These are phyloP conservation scores for Candida saitoana DNA, from an alignment of 805 yeast genomes.

Conservation along the genomic window DNA sequence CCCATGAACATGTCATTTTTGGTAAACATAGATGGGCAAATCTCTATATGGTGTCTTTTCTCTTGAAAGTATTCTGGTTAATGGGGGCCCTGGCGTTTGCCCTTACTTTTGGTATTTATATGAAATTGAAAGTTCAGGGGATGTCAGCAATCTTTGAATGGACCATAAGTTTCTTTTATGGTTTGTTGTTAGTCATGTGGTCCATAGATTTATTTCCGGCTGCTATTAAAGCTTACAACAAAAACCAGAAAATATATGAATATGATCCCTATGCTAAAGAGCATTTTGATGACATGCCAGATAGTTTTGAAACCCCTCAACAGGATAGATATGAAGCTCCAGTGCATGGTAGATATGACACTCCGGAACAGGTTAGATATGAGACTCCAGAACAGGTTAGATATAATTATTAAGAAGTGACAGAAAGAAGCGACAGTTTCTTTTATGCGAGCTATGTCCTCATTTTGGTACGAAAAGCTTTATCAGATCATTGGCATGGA, in stretches of 20 bases:
- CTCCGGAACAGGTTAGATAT: not conserved
- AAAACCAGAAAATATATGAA: too few relatives aligned
- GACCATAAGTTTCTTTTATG: slow-evolving; percentile 83
- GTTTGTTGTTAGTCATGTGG: slow-evolving; percentile 59
- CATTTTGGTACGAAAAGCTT: too few relatives aligned
- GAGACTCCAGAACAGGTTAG: not conserved
- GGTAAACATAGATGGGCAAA: slow-evolving; percentile 36
- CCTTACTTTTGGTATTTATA: slow-evolving; percentile 52
- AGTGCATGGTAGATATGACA: not conserved
- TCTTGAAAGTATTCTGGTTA: slow-evolving; percentile 63
- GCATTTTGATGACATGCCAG: not conserved
- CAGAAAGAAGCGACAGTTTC: too few relatives aligned
- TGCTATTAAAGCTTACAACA: slow-evolving; percentile 33
- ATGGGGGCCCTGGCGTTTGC: slow-evolving; percentile 65
- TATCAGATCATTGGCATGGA: too few relatives aligned
- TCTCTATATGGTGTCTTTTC: slow-evolving; percentile 44
- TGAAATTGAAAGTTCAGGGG: slow-evolving; percentile 31
- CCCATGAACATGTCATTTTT: slow-evolving; percentile 36
- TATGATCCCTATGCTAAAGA: not conserved
- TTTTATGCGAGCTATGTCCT: too few relatives aligned
- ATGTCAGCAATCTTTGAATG: slow-evolving; percentile 74
- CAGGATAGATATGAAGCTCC: not conserved
- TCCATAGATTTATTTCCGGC: slow-evolving; percentile 69
- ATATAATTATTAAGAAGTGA: not conserved
- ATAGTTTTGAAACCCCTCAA: not conserved